Base-by-base conservation (phyloP, 345 rosid genomes). In the Aquilaria sinensis region DNA sequence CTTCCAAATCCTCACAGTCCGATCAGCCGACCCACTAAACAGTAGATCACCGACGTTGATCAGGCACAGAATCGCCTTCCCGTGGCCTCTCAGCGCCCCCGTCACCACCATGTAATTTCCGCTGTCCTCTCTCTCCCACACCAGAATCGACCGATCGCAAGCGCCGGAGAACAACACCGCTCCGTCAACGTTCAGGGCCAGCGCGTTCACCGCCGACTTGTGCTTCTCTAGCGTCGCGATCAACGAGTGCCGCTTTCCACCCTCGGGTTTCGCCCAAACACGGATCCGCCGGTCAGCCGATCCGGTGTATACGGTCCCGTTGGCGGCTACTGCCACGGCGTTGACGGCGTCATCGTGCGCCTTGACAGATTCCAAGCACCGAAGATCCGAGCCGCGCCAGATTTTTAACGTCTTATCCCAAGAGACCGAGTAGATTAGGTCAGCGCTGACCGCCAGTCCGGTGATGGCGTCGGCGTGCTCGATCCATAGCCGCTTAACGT, bases 391-490 rank as follows among this genome's bases (percentile, higher is more conserved):
- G 0, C 78, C 81, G 15, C 88, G 69, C 98, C 98, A 93, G 15
- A 88, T 77, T 79, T 90, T 93, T 70, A 93, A 67, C 9, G 79
- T 77, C 72, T 73, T 85, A 61, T 93, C 97, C 98, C 97, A 93
- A 10, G 97, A 93, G 62, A 88, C 93, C 0, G 98, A 87, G 77
- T 86, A 89, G 56, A 90, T 75, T 57, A 84, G 62, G 3, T 86
- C 87, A 54, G 71, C 63, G 51, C 66, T 77, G 12, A 76, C 83
- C 50, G 92, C 90, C 9, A 90, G 87, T 6, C 78, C 87, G 0
- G 96, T 81, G n/a, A 93, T 83, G 67, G 97, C 92, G 78, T 93
- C 98, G 45, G 90, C 92, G 50, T 89, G 98, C 63, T 92, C 84
- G 34, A 89, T 89, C 97, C 96, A 89, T 23, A 93, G 80, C 67